Evolutionary conservation across 2,329 filamentous ascomycete species (phyloP).

Genomic region (Stachybotrys elegans): DNA sequence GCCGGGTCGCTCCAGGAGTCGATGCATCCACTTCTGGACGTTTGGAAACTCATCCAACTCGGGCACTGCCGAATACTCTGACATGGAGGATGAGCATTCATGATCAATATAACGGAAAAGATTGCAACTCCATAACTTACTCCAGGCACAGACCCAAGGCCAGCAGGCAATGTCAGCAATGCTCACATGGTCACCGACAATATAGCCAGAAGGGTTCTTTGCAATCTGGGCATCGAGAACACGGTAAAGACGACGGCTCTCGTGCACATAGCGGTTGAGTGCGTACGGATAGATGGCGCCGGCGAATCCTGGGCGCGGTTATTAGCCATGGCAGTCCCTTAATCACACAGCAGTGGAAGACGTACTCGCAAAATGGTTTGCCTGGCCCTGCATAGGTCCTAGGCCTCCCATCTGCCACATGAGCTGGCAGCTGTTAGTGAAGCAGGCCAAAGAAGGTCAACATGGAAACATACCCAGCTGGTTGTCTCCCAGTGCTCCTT

Average conservation of each 20-base stretch:
- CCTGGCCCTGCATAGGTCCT: constrained; percentile 70
- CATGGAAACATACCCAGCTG: constrained; percentile 53
- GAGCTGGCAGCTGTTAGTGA: constrained; percentile 24
- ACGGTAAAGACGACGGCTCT: constrained; percentile 71
- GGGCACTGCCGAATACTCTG: not conserved
- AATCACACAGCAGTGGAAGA: constrained; percentile 3
- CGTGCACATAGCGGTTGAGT: constrained; percentile 70
- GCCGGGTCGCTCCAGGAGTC: constrained; percentile 58
- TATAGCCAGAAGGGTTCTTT: constrained; percentile 43
- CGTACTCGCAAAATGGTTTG: constrained; percentile 69
- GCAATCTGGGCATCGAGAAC: constrained; percentile 66
- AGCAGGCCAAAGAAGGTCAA: not conserved
- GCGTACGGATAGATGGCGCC: constrained; percentile 46
- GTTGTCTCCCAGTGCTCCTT: constrained; percentile 70
- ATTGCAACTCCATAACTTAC: constrained; percentile 21
- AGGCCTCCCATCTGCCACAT: constrained; percentile 71
- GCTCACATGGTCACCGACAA: constrained; percentile 60
- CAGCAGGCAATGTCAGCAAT: constrained; percentile 72
- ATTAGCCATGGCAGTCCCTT: constrained; percentile 58
- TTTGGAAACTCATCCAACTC: constrained; percentile 67
- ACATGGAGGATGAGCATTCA: constrained; percentile 10
- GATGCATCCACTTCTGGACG: constrained; percentile 68
- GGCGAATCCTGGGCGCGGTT: constrained; percentile 35
- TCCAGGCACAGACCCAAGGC: constrained; percentile 59
- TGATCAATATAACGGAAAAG: not conserved